Conservation (phyloP, 768 basidiomycete genomes). For the Hypholoma sublateritium region DNA sequence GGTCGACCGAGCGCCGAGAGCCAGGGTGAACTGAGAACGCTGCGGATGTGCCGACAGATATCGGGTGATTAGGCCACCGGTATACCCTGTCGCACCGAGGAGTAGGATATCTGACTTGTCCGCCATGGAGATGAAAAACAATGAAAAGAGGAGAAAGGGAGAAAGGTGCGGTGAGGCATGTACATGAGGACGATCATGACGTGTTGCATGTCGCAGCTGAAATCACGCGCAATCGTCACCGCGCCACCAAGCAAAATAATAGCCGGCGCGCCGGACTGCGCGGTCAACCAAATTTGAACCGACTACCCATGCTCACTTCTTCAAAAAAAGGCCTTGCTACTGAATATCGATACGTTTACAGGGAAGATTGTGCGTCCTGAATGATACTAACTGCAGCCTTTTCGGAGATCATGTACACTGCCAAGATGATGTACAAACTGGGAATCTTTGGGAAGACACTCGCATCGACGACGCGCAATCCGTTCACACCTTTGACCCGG, state of each 20-base stretch:
- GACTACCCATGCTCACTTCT: too few relatives aligned
- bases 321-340: too few relatives aligned
- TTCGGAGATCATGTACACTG: constrained; percentile 6
- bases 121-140: constrained; percentile 23
- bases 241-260: too few relatives aligned
- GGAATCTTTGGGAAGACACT: constrained; percentile 6
- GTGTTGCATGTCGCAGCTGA: too few relatives aligned
- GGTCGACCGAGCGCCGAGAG: constrained; percentile 67
- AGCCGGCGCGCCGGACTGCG: too few relatives aligned
- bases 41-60: constrained; percentile 71
- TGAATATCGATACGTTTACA: too few relatives aligned
- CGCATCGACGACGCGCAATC: constrained; percentile 3
- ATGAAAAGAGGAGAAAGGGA: neutral
- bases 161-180: neutral
- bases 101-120: constrained; percentile 55
- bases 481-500: constrained; percentile 2
- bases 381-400: constrained; percentile 2
- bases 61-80: constrained; percentile 64
- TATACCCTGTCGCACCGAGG: constrained; percentile 77
- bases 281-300: too few relatives aligned
- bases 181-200: too few relatives aligned
- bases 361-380: neutral
- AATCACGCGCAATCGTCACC: too few relatives aligned
- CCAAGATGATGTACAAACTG: constrained; percentile 1
- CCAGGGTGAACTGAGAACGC: constrained; percentile 58